phyloP scores from a whole-genome alignment of 805 yeast species.

The Candida maesae region DNA sequence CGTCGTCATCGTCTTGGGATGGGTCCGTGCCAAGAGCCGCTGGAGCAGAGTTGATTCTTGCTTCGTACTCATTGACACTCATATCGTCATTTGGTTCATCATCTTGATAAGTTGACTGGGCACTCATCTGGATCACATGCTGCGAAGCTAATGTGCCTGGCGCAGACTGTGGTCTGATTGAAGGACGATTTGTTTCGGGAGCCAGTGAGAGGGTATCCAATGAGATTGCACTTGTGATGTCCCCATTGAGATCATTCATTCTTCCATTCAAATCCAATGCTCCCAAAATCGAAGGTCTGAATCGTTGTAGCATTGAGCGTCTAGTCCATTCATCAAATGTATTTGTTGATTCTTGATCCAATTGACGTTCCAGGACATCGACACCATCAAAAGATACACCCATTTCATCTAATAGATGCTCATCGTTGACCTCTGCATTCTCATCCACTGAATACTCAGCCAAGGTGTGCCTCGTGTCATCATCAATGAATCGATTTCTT shows the following conservation, averaged over 20 bases:
- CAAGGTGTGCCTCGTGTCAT: conserved; percentile 4
- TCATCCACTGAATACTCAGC: conserved; percentile 14
- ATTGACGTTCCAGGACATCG: conserved; percentile 17
- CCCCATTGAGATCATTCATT: conserved; percentile 9
- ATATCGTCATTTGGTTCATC: conserved; percentile 3
- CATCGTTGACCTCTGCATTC: conserved; percentile 24
- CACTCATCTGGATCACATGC: conserved; percentile 16
- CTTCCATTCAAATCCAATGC: conserved; percentile 24
- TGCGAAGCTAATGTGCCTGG: not conserved
- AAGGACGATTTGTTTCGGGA: not conserved
- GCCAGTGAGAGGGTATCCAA: conserved; percentile 9
- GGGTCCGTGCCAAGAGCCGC: conserved; percentile 9
- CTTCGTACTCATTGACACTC: conserved; percentile 16
- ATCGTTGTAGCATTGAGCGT: conserved; percentile 9
- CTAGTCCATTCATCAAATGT: conserved; percentile 21
- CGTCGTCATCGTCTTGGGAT: conserved; percentile 4
- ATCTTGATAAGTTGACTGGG: conserved; percentile 22
- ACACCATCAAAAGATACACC: conserved; percentile 10
- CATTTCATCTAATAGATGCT: conserved; percentile 17
- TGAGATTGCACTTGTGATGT: conserved; percentile 9
- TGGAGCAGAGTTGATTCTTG: conserved; percentile 19
- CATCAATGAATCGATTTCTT: conserved; percentile 21
- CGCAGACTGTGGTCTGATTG: conserved; percentile 1
- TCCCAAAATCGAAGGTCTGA: conserved; percentile 24
- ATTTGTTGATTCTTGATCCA: conserved; percentile 9